Percentiles rank a stretch among this genome's conserved stretches.
Conservation (phyloP, 352 stramenopile genomes). For the Globisporangium nunn region DNA sequence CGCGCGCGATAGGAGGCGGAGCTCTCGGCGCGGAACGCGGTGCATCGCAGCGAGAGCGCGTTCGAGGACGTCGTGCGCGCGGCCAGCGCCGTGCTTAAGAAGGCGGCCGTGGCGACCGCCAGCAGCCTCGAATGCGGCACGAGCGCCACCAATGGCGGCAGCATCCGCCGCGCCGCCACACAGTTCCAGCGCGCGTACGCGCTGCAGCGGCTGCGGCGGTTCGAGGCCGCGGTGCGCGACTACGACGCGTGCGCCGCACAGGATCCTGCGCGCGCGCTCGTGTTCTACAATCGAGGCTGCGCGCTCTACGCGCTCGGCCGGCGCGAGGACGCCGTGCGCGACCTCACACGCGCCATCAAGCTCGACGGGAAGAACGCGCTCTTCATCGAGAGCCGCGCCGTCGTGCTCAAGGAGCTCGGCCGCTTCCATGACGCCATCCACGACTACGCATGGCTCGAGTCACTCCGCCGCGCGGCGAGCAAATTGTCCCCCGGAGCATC, state of each 20-base stretch:
- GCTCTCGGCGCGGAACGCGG: slow-evolving; percentile 37
- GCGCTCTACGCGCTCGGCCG: slow-evolving; percentile 40
- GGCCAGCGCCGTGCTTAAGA: slow-evolving; percentile 27
- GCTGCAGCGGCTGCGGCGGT: slow-evolving; percentile 43
- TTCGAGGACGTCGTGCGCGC: slow-evolving; percentile 32
- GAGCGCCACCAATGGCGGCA: slow-evolving; percentile 14
- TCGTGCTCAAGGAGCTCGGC: slow-evolving; percentile 51
- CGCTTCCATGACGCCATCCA: slow-evolving; percentile 63
- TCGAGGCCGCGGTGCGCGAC: slow-evolving; percentile 35
- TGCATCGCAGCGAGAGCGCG: slow-evolving; percentile 21
- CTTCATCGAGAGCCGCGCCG: slow-evolving; percentile 56
- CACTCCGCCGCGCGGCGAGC: slow-evolving; percentile 21
- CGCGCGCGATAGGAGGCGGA: slow-evolving; percentile 25
- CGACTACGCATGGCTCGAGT: slow-evolving; percentile 61
- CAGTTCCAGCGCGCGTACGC: slow-evolving; percentile 54
- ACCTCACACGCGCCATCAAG: slow-evolving; percentile 60
- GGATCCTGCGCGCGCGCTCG: slow-evolving; percentile 29
- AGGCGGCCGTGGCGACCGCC: neutral
- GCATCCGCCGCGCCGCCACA: slow-evolving; percentile 23
- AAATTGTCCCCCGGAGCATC: neutral
- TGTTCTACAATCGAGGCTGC: slow-evolving; percentile 61
- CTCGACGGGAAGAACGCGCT: slow-evolving; percentile 56
- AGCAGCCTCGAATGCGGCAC: neutral
- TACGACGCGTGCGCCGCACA: slow-evolving; percentile 41
- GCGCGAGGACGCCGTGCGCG: slow-evolving; percentile 36